Evolutionary conservation across 75 land plant species (phyloP), one percentile per base, ranked within the genome.

Genomic region (Sequoia sempervirens): DNA sequence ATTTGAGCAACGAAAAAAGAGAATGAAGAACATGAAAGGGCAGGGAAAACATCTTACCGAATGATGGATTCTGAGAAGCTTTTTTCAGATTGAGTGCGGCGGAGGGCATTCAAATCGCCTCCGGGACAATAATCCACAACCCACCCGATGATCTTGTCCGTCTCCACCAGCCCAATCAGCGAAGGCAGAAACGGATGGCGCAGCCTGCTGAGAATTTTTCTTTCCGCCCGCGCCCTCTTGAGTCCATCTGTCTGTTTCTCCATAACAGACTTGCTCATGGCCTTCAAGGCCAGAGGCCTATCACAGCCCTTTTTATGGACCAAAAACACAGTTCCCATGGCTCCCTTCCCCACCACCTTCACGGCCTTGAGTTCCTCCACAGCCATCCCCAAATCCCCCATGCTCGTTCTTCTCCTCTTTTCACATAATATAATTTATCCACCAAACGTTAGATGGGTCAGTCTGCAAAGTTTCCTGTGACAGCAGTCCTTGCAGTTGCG

Each of bases 91-190:
- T 92, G 96, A 15, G 80, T 83, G 84, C 93, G 87, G 12, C 97
- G 89, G 85, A 96, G 92, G 68, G 86, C 87, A 87, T 96, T 91
- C 46, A 96, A 91, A 84, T 96, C 98, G 32, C 94, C 93, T 18
- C 95, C 98, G 54, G 92, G 76, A 85, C 97, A 96, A 85, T 80
- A 96, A 26, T 96, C 95, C 37, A 96, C 47, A 20, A 96, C 91
- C 89, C 93, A 92, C 41, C 81, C 88, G 56, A 91, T 32, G 17
- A 90, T 85, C 5, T 90, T 90, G n/a, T 87, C 66, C 20, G 90
- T 81, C 81, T 96, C 95, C 64, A 84, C 80, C 50, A 85, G 73
- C 36, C 89, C 91, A 75, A 90, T 30, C 13, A 96, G 89, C 28
- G 88, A 36, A 20, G 97, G 98, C 38, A 96, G 88, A 84, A 93